phyloP scores from a whole-genome alignment of 2,329 filamentous ascomycete genomes.

The Hysterium pulicare region DNA sequence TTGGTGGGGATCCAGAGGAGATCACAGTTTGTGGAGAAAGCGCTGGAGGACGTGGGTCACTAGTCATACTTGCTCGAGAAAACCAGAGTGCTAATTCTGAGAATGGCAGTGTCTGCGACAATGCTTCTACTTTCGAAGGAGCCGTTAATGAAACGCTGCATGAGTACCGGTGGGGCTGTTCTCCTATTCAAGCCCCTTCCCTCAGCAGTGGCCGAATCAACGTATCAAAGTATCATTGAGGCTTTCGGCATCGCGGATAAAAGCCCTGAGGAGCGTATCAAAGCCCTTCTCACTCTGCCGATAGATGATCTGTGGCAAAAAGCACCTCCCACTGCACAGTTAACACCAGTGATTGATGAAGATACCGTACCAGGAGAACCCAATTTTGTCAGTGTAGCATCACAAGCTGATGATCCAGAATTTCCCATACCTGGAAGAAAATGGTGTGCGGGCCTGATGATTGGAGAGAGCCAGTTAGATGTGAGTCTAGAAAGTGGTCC shows the following conservation, averaged over 20 bases:
- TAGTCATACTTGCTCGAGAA: background rate
- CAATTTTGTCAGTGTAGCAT: constrained; percentile 21
- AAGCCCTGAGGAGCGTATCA: constrained; percentile 40
- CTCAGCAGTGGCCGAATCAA: constrained; percentile 37
- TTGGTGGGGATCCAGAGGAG: constrained; percentile 37
- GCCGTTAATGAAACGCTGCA: constrained; percentile 38
- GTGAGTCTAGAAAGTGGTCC: constrained; percentile 24
- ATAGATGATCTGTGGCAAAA: constrained; percentile 42
- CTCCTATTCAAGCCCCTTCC: constrained; percentile 43
- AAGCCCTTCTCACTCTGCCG: constrained; percentile 40
- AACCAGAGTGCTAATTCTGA: constrained; percentile 1
- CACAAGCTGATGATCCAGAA: constrained; percentile 18
- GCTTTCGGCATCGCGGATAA: constrained; percentile 39
- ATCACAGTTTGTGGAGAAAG: constrained; percentile 47
- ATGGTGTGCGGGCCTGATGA: constrained; percentile 48
- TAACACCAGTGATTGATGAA: constrained; percentile 42
- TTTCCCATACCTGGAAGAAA: constrained; percentile 37
- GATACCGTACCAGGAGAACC: constrained; percentile 38
- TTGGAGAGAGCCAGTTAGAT: constrained; percentile 49
- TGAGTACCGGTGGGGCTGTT: constrained; percentile 38
- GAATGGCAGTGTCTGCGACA: constrained; percentile 19
- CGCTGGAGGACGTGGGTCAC: constrained; percentile 44
- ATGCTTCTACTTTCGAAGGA: constrained; percentile 28
- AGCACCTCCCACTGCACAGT: constrained; percentile 33
- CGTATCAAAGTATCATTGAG: constrained; percentile 41